Conservation (phyloP, 1,139 yeast species). For the Protomyces pachydermus region DNA sequence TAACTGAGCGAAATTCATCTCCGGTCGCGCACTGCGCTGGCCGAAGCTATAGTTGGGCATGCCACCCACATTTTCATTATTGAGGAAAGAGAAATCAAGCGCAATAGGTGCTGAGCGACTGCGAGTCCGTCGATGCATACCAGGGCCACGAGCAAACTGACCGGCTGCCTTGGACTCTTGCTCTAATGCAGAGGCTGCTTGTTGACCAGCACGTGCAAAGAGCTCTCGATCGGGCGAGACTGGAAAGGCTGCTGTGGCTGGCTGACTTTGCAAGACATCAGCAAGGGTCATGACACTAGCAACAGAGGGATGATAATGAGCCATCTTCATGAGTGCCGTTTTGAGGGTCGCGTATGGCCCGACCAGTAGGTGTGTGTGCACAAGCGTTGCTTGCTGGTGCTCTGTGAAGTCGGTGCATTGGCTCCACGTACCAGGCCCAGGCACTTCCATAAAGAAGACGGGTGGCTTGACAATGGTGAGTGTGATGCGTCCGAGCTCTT, state of each 20-base stretch:
- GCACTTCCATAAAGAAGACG: slow-evolving; percentile 34
- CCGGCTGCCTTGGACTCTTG: not conserved
- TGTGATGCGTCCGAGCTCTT: slow-evolving; percentile 5
- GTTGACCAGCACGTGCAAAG: not conserved
- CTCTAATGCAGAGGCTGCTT: not conserved
- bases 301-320: not conserved
- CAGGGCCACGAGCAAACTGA: not conserved
- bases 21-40: not conserved
- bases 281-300: not conserved
- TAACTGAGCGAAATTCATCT: not conserved
- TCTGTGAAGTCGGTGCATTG: slow-evolving; percentile 38
- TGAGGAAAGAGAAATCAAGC: slow-evolving; percentile 30
- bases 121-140: slow-evolving; percentile 32
- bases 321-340: not conserved
- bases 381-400: slow-evolving; percentile 35
- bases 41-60: not conserved
- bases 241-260: not conserved
- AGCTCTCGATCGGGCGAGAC: not conserved
- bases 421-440: slow-evolving; percentile 34
- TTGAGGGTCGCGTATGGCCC: slow-evolving; percentile 33
- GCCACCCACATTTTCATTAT: slow-evolving; percentile 11
- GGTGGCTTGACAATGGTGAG: slow-evolving; percentile 33
- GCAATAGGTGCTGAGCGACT: slow-evolving; percentile 33
- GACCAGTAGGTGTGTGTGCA: slow-evolving; percentile 34
- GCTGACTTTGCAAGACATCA: not conserved